Percentiles rank a stretch among this genome's conserved stretches.
These are phyloP conservation scores for Incumbomyces delicatus DNA, from an alignment of 2,329 filamentous ascomycete genomes.

Conservation along the genomic window DNA sequence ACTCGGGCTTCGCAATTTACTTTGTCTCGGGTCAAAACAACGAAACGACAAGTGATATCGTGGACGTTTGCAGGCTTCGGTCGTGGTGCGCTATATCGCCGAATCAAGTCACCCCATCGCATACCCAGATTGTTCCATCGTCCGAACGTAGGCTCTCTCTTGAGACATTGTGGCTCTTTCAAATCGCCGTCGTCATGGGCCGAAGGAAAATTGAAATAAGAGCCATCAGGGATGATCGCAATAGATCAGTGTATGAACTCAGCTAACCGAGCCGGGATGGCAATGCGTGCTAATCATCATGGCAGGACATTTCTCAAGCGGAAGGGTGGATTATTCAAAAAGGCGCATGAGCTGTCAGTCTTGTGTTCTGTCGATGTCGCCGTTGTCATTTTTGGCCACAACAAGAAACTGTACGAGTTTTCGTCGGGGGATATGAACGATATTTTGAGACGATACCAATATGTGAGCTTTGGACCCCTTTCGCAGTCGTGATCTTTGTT, in stretches of 20 bases:
- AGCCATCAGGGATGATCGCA: constrained; percentile 96
- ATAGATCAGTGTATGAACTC: constrained; percentile 84
- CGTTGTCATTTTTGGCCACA: constrained; percentile 96
- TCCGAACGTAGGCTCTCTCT: neutral
- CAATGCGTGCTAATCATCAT: constrained; percentile 16
- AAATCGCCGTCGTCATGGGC: constrained; percentile 56
- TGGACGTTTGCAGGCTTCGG: neutral
- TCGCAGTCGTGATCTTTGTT: constrained; percentile 3
- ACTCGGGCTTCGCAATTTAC: neutral
- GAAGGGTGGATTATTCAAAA: constrained; percentile 98
- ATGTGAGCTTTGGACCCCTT: constrained; percentile 51
- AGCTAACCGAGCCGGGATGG: too few species aligned
- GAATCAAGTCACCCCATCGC: neutral
- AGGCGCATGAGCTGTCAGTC: constrained; percentile 95
- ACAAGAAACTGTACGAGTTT: constrained; percentile 98
- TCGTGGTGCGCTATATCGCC: neutral
- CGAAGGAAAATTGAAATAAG: constrained; percentile 99
- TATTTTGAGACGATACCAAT: constrained; percentile 78
- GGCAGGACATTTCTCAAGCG: constrained; percentile 90
- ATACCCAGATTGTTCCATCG: neutral
- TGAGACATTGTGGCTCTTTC: neutral
- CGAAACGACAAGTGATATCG: neutral
- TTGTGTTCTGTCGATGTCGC: constrained; percentile 97
- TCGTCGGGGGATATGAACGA: constrained; percentile 90
- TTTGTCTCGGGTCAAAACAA: constrained; percentile 6